Percentiles rank a stretch among this genome's conserved stretches.
phyloP scores from a whole-genome alignment of 352 stramenopile species.

The Pythium guiyangense region DNA sequence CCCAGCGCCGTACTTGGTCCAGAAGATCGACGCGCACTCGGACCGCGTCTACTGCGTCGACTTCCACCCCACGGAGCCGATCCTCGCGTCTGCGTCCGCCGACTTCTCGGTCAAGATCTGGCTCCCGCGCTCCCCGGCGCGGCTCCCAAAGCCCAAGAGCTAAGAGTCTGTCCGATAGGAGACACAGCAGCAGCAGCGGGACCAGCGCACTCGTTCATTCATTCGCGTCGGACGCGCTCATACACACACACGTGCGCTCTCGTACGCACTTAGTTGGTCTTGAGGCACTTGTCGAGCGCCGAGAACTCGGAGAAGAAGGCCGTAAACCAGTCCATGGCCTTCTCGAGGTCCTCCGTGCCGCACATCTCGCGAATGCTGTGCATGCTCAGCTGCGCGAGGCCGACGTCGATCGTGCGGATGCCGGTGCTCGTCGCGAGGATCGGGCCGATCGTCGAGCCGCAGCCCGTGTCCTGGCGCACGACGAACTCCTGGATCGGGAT shows the following conservation, averaged over 20 bases:
- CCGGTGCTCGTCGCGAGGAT: slow-evolving; percentile 94
- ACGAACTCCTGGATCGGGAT: slow-evolving; percentile 95
- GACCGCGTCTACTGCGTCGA: slow-evolving; percentile 89
- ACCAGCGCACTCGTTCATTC: too few species aligned
- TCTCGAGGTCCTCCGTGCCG: slow-evolving; percentile 85
- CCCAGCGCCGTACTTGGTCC: slow-evolving; percentile 54
- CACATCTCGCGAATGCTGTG: slow-evolving; percentile 97
- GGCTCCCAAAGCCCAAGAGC: slow-evolving; percentile 61
- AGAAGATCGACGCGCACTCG: slow-evolving; percentile 84
- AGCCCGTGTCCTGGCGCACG: slow-evolving; percentile 94
- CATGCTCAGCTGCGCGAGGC: slow-evolving; percentile 96
- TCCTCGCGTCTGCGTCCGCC: slow-evolving; percentile 80
- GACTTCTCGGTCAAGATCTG: slow-evolving; percentile 88
- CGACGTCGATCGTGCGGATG: slow-evolving; percentile 96
- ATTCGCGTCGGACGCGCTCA: too few species aligned
- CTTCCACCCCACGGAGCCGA: slow-evolving; percentile 82
- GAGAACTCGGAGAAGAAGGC: slow-evolving; percentile 93
- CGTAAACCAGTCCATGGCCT: slow-evolving; percentile 87
- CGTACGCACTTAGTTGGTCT: slow-evolving; percentile 41
- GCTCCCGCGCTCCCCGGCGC: slow-evolving; percentile 54
- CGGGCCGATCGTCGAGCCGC: slow-evolving; percentile 96
- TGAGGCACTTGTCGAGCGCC: slow-evolving; percentile 80
- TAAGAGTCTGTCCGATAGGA: slow-evolving; percentile 8
- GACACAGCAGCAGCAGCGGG: not conserved
- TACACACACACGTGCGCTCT: not conserved